Percentiles rank a stretch among this genome's conserved stretches.
Evolutionary conservation across 257 asterid genomes (phyloP).

Genomic region (Cordia subcordata): DNA sequence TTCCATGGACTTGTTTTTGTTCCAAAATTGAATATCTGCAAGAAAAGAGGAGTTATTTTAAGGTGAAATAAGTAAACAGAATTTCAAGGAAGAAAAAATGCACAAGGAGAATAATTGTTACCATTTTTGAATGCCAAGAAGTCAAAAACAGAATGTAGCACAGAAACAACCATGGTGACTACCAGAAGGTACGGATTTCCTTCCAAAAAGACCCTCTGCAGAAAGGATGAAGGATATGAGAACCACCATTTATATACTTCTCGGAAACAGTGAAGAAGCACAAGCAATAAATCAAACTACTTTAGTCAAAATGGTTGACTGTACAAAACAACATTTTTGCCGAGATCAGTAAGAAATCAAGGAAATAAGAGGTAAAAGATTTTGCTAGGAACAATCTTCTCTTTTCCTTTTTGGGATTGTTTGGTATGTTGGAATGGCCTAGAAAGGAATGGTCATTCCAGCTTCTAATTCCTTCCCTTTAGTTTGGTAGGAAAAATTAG

Average conservation of each 20-base stretch:
- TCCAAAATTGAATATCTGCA: conserved; percentile 98
- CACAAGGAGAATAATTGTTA: conserved; percentile 19
- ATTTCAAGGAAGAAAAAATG: background rate
- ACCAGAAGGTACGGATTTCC: conserved; percentile 92
- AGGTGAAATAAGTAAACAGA: background rate
- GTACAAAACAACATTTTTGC: background rate
- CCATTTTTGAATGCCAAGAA: conserved; percentile 97
- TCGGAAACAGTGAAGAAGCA: background rate
- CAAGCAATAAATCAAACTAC: background rate
- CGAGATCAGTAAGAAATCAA: background rate
- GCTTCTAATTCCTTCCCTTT: no score
- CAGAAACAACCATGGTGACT: conserved; percentile 83
- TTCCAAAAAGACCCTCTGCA: conserved; percentile 94
- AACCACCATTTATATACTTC: conserved; percentile 1
- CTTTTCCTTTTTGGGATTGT: no score
- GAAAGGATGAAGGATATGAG: conserved; percentile 21
- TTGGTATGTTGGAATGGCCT: no score
- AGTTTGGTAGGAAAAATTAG: no score
- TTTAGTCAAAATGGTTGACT: background rate
- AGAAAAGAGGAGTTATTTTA: conserved; percentile 8
- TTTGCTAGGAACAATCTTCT: no score
- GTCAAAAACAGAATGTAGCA: conserved; percentile 85
- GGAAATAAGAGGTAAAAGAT: background rate
- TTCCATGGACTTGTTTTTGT: conserved; percentile 99
- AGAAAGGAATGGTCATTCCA: no score